These are phyloP conservation scores for Carex cristatella DNA, from an alignment of 176 grass and related monocot species.

Conservation along the genomic window DNA sequence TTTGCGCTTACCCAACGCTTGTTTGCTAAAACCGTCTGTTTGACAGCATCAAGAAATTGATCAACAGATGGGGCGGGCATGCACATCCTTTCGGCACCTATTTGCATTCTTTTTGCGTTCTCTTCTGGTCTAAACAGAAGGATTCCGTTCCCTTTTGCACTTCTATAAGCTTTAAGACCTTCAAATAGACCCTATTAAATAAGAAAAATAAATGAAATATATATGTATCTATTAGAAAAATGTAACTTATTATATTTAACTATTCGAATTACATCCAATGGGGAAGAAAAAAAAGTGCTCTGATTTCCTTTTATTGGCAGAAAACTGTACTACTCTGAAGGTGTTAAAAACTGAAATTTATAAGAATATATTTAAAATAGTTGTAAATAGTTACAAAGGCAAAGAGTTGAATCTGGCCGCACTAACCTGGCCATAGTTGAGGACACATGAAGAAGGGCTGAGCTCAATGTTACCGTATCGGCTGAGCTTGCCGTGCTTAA, in stretches of 20 bases:
- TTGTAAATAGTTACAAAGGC: neutral
- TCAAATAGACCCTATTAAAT: conserved; percentile 60
- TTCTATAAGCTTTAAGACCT: conserved; percentile 77
- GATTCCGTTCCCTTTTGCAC: conserved; percentile 23
- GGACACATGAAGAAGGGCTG: conserved; percentile 74
- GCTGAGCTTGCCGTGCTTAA: conserved; percentile 52
- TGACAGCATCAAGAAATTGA: conserved; percentile 77
- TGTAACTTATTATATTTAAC: neutral
- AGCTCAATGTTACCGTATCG: conserved; percentile 90
- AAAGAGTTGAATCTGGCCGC: neutral
- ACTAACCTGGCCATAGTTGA: conserved; percentile 86
- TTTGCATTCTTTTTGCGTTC: conserved; percentile 75
- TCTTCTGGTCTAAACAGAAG: conserved; percentile 83
- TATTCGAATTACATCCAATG: neutral
- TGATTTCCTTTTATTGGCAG: too few species aligned
- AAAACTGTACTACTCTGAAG: too few species aligned
- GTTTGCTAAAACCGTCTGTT: conserved; percentile 79
- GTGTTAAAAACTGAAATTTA: too few species aligned
- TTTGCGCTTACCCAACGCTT: conserved; percentile 46
- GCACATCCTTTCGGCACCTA: conserved; percentile 85
- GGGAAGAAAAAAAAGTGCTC: too few species aligned
- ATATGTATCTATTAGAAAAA: neutral
- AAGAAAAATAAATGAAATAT: neutral
- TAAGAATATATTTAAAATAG: too few species aligned
- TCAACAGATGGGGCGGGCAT: conserved; percentile 71